Evolutionary conservation across 2,329 filamentous ascomycete genomes (phyloP), one percentile per base, ranked within the genome.

Genomic region (Periconia sp.): DNA sequence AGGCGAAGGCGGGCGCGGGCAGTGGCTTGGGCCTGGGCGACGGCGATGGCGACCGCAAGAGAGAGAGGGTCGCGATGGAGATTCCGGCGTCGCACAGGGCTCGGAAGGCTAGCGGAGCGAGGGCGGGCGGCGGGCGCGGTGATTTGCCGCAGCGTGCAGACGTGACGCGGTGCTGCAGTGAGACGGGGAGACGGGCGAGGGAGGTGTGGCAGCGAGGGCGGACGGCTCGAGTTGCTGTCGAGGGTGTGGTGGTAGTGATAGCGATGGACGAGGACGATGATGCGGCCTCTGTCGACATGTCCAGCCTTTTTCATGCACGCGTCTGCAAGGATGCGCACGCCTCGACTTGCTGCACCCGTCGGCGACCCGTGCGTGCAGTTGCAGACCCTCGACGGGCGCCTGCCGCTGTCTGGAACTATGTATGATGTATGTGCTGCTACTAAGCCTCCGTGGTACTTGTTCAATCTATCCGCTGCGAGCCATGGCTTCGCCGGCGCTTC

Each of bases 41-140:
- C n/a, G n/a, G n/a, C n/a, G n/a, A n/a, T 32, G 30, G 16, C 32
- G 42, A 25, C 21, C 24, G 39, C 22, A 47, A 40, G 48, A 32
- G 48, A 15, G 25, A 17, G 31, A 11, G 34, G 29, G 26, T 22
- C 12, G 35, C 22, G 35, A 32, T 23, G 52, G n/a, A 40, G 32
- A 15, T 60, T 58, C 54, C 48, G 54, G 47, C 34, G 60, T 61
- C 22, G 48, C 50, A 61, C 61, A 38, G 33, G 29, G 25, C 46
- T 50, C 57, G 57, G 35, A 55, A 48, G 31, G 36, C 22, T 32
- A 39, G 39, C 38, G 43, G 28, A 15, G 6, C 9, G 34, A 17
- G 17, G 10, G 18, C 12, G 26, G 10, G 28, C 28, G 30, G 35
- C 26, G 32, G 30, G 28, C 19, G 36, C 40, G 23, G 21, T 41